Base-by-base conservation (phyloP, 2,329 filamentous ascomycete species). In the Oidium heveae region DNA sequence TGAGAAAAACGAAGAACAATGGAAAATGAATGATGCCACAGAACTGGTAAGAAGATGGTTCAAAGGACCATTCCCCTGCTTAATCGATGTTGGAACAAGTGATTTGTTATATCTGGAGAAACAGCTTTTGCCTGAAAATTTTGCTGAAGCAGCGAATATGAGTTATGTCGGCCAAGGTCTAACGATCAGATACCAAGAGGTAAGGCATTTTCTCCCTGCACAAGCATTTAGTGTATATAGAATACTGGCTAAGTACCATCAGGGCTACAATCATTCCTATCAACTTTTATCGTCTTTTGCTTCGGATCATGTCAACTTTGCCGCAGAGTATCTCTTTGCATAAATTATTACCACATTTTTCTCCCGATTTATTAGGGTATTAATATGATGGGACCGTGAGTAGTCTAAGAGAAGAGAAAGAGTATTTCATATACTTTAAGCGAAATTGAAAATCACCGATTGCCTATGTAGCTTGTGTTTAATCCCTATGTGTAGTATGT, bases 101-200 rank as follows among this genome's bases (percentile, higher is more conserved):
- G 91, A 98, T 72, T 86, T 89, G 69, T 98, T 96, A 68, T 96
- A 96, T 72, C 89, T 94, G 72, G 80, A 93, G 67, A 78, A 79
- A 50, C 91, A 98, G 69, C 74, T 98, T 55, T 75, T 96, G 44
- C 91, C 89, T 0, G 91, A 98, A 74, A 96, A 96, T 68, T 79
- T 98, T 54, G 77, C 83, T 60, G 75, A 79, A 63, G 88, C 84
- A 13, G 86, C 81, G 56, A 80, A 85, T 70, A 80, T 83, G 60
- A 76, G 79, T 28, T 86, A 85, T 20, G 74, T 86, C 53, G 70
- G 73, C 57, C 72, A 77, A 56, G 84, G 83, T 10, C 70, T 95
- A 58, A 77, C 77, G 54, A 70, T 96, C 58, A 77, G 89, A 63
- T 91, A 89, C 72, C 89, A 94, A 66, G 74, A 83, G 58, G 78